Conservation (phyloP, 2,329 filamentous ascomycete genomes). For the Exophiala oligosperma region DNA sequence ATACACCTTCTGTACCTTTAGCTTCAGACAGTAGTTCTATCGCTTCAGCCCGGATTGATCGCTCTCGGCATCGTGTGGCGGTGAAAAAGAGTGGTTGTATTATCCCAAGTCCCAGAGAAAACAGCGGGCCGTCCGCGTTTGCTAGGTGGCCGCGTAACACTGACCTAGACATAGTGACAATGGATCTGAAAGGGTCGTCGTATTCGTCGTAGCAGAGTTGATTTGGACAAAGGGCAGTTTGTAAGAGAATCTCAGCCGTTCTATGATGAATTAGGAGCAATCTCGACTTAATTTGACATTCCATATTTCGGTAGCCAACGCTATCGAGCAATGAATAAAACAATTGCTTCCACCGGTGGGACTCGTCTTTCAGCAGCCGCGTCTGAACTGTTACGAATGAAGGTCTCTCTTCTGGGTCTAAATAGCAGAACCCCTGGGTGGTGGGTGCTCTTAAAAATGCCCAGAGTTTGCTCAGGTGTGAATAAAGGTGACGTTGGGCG, state of each 20-base stretch:
- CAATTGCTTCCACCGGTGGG: background rate
- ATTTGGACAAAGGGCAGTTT: background rate
- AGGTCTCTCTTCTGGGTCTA: background rate
- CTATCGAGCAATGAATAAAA: background rate
- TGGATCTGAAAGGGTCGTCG: background rate
- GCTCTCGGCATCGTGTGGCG: constrained; percentile 2
- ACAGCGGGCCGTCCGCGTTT: background rate
- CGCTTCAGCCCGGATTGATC: constrained; percentile 1
- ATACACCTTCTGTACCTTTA: background rate
- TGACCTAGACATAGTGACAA: background rate
- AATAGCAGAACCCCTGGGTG: background rate
- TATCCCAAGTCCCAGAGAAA: constrained; percentile 1
- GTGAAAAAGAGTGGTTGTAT: constrained; percentile 2
- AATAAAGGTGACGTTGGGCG: constrained; percentile 2
- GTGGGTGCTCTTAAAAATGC: constrained; percentile 3
- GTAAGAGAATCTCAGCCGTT: background rate
- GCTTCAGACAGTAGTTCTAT: background rate
- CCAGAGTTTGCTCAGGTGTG: constrained; percentile 1
- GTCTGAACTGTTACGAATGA: background rate
- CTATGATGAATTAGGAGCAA: background rate
- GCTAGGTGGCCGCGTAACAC: background rate
- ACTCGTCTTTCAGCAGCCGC: background rate
- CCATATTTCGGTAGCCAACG: background rate
- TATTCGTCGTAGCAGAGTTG: constrained; percentile 4
- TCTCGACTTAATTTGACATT: background rate